Evolutionary conservation across 257 asterid species (phyloP).

Genomic region (Galeopsis tetrahit): DNA sequence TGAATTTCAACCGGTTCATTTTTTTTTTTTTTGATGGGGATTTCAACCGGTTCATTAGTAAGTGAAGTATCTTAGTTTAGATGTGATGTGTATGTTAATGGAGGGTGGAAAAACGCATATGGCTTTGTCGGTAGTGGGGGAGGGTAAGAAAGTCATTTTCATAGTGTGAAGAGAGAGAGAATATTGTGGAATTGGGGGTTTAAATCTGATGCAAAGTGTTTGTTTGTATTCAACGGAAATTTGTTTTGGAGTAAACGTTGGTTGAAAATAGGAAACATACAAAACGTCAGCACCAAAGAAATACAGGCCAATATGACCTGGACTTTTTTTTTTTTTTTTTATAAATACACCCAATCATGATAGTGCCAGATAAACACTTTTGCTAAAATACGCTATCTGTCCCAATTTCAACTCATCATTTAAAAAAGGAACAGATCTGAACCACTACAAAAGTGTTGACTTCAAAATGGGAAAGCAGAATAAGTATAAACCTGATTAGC

Average conservation of each 20-base stretch:
- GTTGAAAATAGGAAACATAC: conserved; percentile 15
- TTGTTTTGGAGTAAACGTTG: conserved; percentile 29
- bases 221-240: conserved; percentile 40
- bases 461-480: not conserved
- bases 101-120: not conserved
- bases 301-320: conserved; percentile 22
- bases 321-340: not conserved
- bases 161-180: not conserved
- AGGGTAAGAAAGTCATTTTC: not conserved
- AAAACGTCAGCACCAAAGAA: conserved; percentile 34
- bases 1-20: no score
- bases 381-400: conserved; percentile 21
- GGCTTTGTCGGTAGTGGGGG: not conserved
- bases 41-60: no score
- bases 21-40: no score
- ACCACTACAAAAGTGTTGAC: conserved; percentile 32
- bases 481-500: conserved; percentile 65
- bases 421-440: conserved; percentile 47
- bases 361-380: not conserved
- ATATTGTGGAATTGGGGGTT: conserved; percentile 29
- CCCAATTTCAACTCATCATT: conserved; percentile 23
- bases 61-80: no score
- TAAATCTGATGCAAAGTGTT: conserved; percentile 26
- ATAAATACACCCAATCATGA: not conserved
- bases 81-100: no score